Base-by-base conservation (phyloP, 306 rosid genomes). In the Abrus precatorius region DNA sequence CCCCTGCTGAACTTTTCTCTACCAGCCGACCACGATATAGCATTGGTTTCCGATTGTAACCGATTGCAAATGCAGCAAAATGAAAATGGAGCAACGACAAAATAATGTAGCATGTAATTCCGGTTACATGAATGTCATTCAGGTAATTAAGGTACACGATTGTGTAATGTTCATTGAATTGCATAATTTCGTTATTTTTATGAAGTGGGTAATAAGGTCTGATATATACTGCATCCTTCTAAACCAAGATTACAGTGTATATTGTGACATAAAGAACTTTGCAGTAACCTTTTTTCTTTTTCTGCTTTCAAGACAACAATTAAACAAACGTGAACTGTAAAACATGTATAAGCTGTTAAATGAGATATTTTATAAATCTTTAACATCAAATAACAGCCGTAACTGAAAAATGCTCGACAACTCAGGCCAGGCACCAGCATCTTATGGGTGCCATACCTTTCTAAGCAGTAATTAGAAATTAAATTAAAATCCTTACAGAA, bases 1-100 rank as follows among this genome's bases (percentile, higher is more conserved):
- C 97, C 94, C 93, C 93, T 88, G 96, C 69, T 1, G 88, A 60
- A 73, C 72, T 86, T 77, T 55, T 69, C 83, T 84, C 84, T 86
- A 44, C 91, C 12, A 48, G 2, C n/a, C 8, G 2, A 36, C 40
- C 55, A 1, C 6, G 9, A 32, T 50, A 7, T 45, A n/a, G 29
- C 27, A 32, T 64, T 43, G 28, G 9, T 11, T 1, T n/a, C n/a
- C 75, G 65, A 80, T 32, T 34, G 7, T 50, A 14, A 56, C 28
- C 9, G 14, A 29, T 41, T 29, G 54, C 8, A 7, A 32, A 49
- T 45, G 67, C 75, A 11, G 28, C 67, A 66, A 56, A 20, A 4
- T 60, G 72, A 60, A 69, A 79, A 70, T 12, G 53, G n/a, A 10
- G 40, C 30, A 13, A 57, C 6, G 3, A 7, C 6, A 27, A 59